Evolutionary conservation across 1,284 basidiomycete species (phyloP), one percentile per base, ranked within the genome.

Genomic region (Volvariella surrecta): DNA sequence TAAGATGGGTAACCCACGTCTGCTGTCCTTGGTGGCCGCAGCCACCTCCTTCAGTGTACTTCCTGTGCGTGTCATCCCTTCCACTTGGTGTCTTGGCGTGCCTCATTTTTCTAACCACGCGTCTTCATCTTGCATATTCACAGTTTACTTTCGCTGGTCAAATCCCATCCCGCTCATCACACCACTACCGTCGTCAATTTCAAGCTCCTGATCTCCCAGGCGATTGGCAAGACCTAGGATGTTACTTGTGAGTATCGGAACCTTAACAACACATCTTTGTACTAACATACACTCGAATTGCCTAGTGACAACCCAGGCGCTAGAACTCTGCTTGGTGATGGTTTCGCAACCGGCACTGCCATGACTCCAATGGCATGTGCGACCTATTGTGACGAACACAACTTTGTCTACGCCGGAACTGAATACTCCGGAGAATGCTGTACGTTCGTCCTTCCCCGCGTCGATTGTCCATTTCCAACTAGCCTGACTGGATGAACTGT

Each of bases 281-380:
- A 9, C n/a, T 34, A 28, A 18, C 37, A n/a, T n/a, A n/a, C n/a
- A 28, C 15, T 40, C 34, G 40, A 45, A 3, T 30, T 19, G 16
- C 20, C 6, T 51, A 80, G 77, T 39, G 81, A 83, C 51, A 70
- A 69, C 38, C 60, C 68, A 39, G 68, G 53, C 22, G 61, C 63
- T 3, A 76, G 82, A 16, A 74, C 78, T 0, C 68, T 85, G 35
- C 58, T 61, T 16, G 70, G 63, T 9, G 61, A 71, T 1, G 57
- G 61, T 2, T 74, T 66, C 46, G 61, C 67, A 16, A 64, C 63
- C 52, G 61, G 68, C 13, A 64, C 56, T 4, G 59, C 58, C n/a
- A 84, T 84, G 78, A 84, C 80, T 13, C 65, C 75, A 42, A 77
- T 81, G 54, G 61, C 62, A 6, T 86, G 82, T 56, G 73, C 83